These are phyloP conservation scores for Abrus precatorius DNA, from an alignment of 306 rosid species.

Conservation along the genomic window DNA sequence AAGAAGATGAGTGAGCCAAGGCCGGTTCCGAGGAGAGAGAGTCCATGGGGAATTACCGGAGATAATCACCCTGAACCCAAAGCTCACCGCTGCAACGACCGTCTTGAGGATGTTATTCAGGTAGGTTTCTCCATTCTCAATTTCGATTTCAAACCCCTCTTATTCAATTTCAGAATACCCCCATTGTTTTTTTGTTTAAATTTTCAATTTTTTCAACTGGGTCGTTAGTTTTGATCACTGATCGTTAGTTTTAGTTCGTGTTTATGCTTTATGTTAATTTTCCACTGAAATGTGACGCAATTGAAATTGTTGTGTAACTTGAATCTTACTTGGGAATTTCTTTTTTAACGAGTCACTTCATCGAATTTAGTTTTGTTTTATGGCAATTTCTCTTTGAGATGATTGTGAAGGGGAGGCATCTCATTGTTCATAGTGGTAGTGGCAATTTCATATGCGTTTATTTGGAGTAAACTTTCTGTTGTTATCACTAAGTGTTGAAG, in stretches of 20 bases:
- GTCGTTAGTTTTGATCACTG: neutral
- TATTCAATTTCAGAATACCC: too few species aligned
- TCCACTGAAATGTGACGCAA: neutral
- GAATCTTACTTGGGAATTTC: neutral
- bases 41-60: conserved; percentile 91
- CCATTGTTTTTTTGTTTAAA: neutral
- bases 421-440: neutral
- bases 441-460: neutral
- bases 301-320: neutral
- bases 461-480: conserved; percentile 26
- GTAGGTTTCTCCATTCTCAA: conserved; percentile 34
- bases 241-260: neutral
- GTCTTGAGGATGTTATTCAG: conserved; percentile 91
- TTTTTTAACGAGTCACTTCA: neutral
- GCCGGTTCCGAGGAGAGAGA: conserved; percentile 91
- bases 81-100: conserved; percentile 96
- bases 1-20: conserved; percentile 74
- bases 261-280: neutral
- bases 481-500: conserved; percentile 8
- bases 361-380: conserved; percentile 2
- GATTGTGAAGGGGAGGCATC: neutral
- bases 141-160: too few species aligned
- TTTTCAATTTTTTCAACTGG: neutral
- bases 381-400: conserved; percentile 20
- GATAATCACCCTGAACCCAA: conserved; percentile 83